Base-by-base conservation (phyloP, 306 rosid species). In the Acacia melanoxylon region DNA sequence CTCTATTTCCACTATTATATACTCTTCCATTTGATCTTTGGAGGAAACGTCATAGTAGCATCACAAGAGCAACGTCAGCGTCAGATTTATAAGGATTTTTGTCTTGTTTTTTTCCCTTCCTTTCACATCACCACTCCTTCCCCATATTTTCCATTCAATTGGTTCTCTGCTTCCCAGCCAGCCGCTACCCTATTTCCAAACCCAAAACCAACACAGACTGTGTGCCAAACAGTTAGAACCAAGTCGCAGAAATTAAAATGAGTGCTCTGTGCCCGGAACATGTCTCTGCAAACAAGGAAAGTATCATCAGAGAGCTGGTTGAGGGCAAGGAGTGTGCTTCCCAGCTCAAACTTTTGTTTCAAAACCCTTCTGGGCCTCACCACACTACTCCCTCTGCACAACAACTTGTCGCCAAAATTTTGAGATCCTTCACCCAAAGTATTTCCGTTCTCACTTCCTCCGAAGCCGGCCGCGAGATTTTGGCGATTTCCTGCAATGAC, bases 271-370 rank as follows among this genome's bases (percentile, higher is more conserved):
- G 72, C 49, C 12, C 78, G 40, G 68, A 72, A 59, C 54, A 44
- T 73, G 80, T n/a, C 22, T 49, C 82, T 8, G 13, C 46, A 2
- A 35, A 42, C 44, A 68, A 72, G 8, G 76, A 79, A n/a, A 67
- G 61, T 51, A 19, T 90, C 40, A 59, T 85, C 19, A 22, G 45
- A 0, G 81, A 81, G 69, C 93, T 94, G 0, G 48, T 73, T 78
- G 78, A 77, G 41, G 98, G 97, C 20, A 78, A 22, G 8, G 82
- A 87, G 2, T 68, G 10, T 54, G 91, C 95, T 20, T 78, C 82
- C 31, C 82, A 84, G 83, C 91, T 94, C 9, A 90, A 72, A 85
- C 5, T 40, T 65, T 66, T 88, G 7, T 86, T 94, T 58, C 85
- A 75, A 33, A 82, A 80, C 12, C 85, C 71, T 69, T 0, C 19